Evolutionary conservation across 2,329 filamentous ascomycete species (phyloP).

Genomic region (Podosphaera leucotricha): DNA sequence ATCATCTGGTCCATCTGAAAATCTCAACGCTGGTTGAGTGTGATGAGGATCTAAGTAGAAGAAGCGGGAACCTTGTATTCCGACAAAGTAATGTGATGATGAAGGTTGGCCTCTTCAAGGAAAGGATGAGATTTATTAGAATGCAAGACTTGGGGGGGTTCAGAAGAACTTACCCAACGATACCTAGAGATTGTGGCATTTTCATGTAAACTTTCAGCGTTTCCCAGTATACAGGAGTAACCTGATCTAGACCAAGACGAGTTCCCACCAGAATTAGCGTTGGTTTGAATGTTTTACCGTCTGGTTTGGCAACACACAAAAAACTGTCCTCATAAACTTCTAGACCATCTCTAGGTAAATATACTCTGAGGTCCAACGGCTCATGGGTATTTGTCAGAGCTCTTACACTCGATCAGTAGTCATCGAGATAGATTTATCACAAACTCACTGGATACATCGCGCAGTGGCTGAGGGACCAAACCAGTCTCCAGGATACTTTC

Average conservation of each 20-base stretch:
- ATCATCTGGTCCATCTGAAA: constrained; percentile 27
- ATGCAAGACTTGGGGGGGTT: not conserved
- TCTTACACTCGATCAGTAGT: constrained; percentile 22
- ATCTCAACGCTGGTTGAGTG: constrained; percentile 52
- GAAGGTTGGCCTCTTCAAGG: constrained; percentile 58
- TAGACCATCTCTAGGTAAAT: constrained; percentile 69
- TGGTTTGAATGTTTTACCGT: constrained; percentile 45
- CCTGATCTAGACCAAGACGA: constrained; percentile 74
- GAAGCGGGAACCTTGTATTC: constrained; percentile 49
- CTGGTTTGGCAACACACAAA: constrained; percentile 47
- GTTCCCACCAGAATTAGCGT: constrained; percentile 79
- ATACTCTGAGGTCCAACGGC: constrained; percentile 47
- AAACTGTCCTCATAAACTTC: constrained; percentile 88
- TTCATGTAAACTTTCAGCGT: constrained; percentile 68
- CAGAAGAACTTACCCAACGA: constrained; percentile 46
- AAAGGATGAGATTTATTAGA: constrained; percentile 2
- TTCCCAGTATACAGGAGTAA: constrained; percentile 87
- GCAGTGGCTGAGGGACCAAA: constrained; percentile 96
- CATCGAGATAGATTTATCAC: not conserved
- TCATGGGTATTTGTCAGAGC: constrained; percentile 45
- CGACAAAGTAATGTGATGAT: constrained; percentile 51
- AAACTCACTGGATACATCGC: constrained; percentile 65
- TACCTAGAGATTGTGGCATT: constrained; percentile 81
- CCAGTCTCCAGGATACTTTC: constrained; percentile 92
- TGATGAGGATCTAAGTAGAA: constrained; percentile 93